Evolutionary conservation across 2,329 filamentous ascomycete species (phyloP), one percentile per base, ranked within the genome.

Genomic region (Phialophora tarda): DNA sequence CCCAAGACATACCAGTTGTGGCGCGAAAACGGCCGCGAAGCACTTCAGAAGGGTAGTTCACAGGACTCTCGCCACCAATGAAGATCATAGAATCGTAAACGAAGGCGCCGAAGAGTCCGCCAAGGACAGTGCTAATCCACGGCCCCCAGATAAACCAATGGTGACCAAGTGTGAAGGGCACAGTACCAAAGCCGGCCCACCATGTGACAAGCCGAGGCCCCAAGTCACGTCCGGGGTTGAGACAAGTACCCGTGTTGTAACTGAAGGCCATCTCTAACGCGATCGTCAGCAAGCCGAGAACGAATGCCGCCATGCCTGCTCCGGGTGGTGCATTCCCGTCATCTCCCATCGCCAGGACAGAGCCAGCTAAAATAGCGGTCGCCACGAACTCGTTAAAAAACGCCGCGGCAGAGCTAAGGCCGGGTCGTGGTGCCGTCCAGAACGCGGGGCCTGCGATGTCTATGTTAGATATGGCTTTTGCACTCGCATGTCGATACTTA

Each of bases 291-390:
- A 84, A 75, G 1, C 82, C 82, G 26, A 84, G 74, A 54, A 85
- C 79, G 4, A 79, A 78, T 0, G 77, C 74, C 32, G 77, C 75
- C 78, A 78, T 79, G 65, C 78, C 78, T 10, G 79, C 79, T 0
- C 80, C 80, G 1, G 80, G 80, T 2, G 81, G 80, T 0, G 78
- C 76, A 62, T 82, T 82, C 11, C 74, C 74, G 50, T 81, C 78
- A 58, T 82, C 81, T 17, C 80, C 77, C 50, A 79, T 64, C 0
- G 78, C 78, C 12, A 80, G 67, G 26, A 80, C 74, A 0, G 72
- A 74, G 3, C 75, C 73, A 7, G 75, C 67, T 6, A 76, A 51
- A 3, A 78, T 75, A 1, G 73, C 77, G 8, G 75, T 75, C 0
- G 74, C 76, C 1, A 77, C 64, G 34, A 79, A 78, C 56, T 79